Percentiles rank a stretch among this genome's conserved stretches.
These are phyloP conservation scores for Colletotrichum sp. DNA, from an alignment of 2,329 filamentous ascomycete species.

Conservation along the genomic window DNA sequence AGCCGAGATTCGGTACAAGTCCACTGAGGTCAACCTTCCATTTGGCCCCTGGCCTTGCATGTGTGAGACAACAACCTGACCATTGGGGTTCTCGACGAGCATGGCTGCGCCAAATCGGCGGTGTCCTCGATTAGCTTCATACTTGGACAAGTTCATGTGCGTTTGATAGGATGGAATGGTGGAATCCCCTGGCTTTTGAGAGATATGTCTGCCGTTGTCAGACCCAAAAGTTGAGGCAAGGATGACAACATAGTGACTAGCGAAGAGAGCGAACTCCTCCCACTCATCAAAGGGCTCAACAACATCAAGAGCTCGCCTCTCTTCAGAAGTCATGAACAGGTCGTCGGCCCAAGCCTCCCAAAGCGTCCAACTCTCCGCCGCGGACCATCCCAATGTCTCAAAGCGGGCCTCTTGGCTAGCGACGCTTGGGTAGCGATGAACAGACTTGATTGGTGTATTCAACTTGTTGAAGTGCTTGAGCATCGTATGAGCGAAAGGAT, in stretches of 20 bases:
- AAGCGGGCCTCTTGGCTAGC: slow-evolving; percentile 75
- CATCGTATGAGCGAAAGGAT: slow-evolving; percentile 90
- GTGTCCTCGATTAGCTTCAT: slow-evolving; percentile 45
- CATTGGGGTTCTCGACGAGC: slow-evolving; percentile 38
- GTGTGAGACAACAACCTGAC: slow-evolving; percentile 49
- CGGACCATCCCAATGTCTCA: slow-evolving; percentile 67
- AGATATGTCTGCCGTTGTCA: slow-evolving; percentile 1
- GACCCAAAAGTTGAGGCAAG: slow-evolving; percentile 54
- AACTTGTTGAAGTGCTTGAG: slow-evolving; percentile 82
- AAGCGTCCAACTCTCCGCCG: slow-evolving; percentile 68
- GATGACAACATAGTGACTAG: slow-evolving; percentile 82
- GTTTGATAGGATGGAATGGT: background rate
- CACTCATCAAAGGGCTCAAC: slow-evolving; percentile 93
- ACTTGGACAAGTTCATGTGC: slow-evolving; percentile 36
- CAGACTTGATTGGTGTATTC: slow-evolving; percentile 77
- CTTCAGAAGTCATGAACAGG: slow-evolving; percentile 63
- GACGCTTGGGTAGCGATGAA: slow-evolving; percentile 71
- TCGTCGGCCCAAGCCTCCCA: slow-evolving; percentile 84
- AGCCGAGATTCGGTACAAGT: slow-evolving; percentile 45
- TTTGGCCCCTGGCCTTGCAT: slow-evolving; percentile 50
- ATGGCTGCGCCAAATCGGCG: slow-evolving; percentile 67
- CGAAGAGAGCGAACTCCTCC: slow-evolving; percentile 91
- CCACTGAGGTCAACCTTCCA: slow-evolving; percentile 52
- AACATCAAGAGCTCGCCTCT: slow-evolving; percentile 67
- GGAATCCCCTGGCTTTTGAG: background rate